Evolutionary conservation across 495 filamentous ascomycete genomes (phyloP), one percentile per base, ranked within the genome.

Genomic region (Collariella sp.): DNA sequence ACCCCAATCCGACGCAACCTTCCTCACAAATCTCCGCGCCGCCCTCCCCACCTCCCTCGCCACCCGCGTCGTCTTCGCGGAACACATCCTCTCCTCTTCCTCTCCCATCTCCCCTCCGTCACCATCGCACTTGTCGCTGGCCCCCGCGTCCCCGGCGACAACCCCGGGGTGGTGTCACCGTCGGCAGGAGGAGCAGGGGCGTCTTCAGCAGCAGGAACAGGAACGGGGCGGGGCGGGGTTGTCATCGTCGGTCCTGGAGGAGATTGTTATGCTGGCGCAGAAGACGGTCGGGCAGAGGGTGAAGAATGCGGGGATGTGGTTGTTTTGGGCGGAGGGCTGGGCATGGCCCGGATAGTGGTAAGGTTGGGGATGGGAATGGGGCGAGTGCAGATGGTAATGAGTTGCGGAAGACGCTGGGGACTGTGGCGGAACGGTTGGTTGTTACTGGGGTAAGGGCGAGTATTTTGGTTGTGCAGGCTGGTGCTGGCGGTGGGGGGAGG

Each of bases 231-330:
- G n/a, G n/a, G n/a, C n/a, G n/a, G n/a, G n/a, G n/a, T n/a, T n/a
- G 1, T 34, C 43, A n/a, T 60, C 55, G 7, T 62, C 62, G 13
- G 65, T 53, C 0, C 38, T 65, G 6, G 40, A 5, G 0, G 64
- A 66, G 39, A 59, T 61, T 11, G 33, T 77, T 22, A 60, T 62
- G 15, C 53, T 74, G 50, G 85, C 85, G 0, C 73, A 77, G 35
- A 69, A 76, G 22, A 83, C 86, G 52, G 74, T 91, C 5, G 79
- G 78, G 0, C 78, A 79, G 41, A 76, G 75, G 29, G 67, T 76
- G 0, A 76, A 75, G 56, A 94, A 91, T 52, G 81, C 85, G 88
- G 89, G 2, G 88, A 91, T 64, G 72, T 95, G 19, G 70, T 95
- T 4, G 76, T 96, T 1, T 70, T 94, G 2, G 90, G 89, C 0